Evolutionary conservation across 257 asterid genomes (phyloP).

Genomic region (Gentiana dahurica): DNA sequence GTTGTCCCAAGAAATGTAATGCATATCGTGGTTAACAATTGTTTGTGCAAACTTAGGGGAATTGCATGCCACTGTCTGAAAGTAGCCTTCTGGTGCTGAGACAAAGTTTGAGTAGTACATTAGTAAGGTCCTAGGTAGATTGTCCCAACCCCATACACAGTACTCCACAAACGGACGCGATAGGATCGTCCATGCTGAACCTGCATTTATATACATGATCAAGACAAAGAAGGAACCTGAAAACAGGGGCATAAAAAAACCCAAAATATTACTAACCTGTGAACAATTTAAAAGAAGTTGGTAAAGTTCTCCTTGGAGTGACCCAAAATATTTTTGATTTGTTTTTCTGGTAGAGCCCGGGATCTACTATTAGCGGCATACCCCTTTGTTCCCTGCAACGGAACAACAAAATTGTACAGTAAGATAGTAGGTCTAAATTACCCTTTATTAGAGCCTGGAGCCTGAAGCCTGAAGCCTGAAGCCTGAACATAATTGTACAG

Average conservation of each 20-base stretch:
- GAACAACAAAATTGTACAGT: background rate
- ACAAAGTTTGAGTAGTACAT: slow-evolving; percentile 93
- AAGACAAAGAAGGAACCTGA: no score
- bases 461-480: no score
- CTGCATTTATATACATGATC: slow-evolving; percentile 23
- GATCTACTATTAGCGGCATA: slow-evolving; percentile 39
- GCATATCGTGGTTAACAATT: slow-evolving; percentile 91
- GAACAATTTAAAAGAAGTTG: slow-evolving; percentile 55
- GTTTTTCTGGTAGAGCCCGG: slow-evolving; percentile 33
- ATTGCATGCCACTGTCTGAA: slow-evolving; percentile 85
- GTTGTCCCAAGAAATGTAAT: slow-evolving; percentile 75
- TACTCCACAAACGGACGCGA: slow-evolving; percentile 80
- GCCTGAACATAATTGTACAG: background rate
- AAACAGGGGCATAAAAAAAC: no score
- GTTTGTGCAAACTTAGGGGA: slow-evolving; percentile 66
- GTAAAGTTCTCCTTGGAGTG: slow-evolving; percentile 28
- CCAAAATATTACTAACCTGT: slow-evolving; percentile 47
- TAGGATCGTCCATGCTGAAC: slow-evolving; percentile 94
- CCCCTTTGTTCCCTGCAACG: slow-evolving; percentile 32
- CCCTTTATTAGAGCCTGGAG: no score
- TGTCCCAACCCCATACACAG: slow-evolving; percentile 94
- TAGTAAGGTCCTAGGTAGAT: slow-evolving; percentile 85
- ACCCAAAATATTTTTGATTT: slow-evolving; percentile 36
- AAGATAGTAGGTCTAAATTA: no score
- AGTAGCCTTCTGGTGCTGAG: slow-evolving; percentile 93